Percentiles rank a stretch among this genome's conserved stretches.
These are phyloP conservation scores for Scytalidium sp. DNA, from an alignment of 2,329 filamentous ascomycete genomes.

Conservation along the genomic window DNA sequence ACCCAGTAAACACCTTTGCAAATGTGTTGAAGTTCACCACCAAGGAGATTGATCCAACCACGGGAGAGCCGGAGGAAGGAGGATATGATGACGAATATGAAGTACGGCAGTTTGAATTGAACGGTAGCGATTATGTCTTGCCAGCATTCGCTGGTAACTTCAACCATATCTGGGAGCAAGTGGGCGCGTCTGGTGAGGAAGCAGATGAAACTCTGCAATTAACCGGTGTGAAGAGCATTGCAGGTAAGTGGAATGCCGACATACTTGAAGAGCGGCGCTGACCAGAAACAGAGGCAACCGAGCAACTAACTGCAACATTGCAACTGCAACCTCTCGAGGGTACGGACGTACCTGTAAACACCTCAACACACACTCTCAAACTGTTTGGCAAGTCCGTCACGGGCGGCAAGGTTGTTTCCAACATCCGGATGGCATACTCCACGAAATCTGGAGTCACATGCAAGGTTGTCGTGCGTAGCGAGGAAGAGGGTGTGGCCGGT, in stretches of 20 bases:
- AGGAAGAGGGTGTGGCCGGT: slow-evolving; percentile 87
- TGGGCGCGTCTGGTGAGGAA: slow-evolving; percentile 84
- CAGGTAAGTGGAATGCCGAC: slow-evolving; percentile 53
- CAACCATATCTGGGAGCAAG: slow-evolving; percentile 91
- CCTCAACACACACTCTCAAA: slow-evolving; percentile 91
- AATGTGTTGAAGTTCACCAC: slow-evolving; percentile 96
- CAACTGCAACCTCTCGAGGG: slow-evolving; percentile 93
- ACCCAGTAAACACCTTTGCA: slow-evolving; percentile 78
- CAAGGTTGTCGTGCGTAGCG: slow-evolving; percentile 88
- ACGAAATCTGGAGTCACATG: slow-evolving; percentile 92
- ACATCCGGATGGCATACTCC: slow-evolving; percentile 90
- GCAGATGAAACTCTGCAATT: slow-evolving; percentile 89
- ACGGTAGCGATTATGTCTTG: slow-evolving; percentile 89
- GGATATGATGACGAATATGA: slow-evolving; percentile 99
- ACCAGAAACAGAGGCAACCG: slow-evolving; percentile 70
- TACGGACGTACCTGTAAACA: slow-evolving; percentile 84
- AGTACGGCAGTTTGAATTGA: slow-evolving; percentile 87
- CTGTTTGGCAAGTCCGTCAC: slow-evolving; percentile 92
- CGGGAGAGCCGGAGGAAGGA: slow-evolving; percentile 83
- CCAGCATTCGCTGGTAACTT: slow-evolving; percentile 95
- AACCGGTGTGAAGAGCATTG: slow-evolving; percentile 84
- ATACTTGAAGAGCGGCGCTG: not conserved
- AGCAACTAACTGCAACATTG: slow-evolving; percentile 80
- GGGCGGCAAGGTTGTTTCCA: slow-evolving; percentile 83
- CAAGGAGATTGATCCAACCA: slow-evolving; percentile 96